Conservation (phyloP, 441 rosid species). For the Eutrema salsugineum region DNA sequence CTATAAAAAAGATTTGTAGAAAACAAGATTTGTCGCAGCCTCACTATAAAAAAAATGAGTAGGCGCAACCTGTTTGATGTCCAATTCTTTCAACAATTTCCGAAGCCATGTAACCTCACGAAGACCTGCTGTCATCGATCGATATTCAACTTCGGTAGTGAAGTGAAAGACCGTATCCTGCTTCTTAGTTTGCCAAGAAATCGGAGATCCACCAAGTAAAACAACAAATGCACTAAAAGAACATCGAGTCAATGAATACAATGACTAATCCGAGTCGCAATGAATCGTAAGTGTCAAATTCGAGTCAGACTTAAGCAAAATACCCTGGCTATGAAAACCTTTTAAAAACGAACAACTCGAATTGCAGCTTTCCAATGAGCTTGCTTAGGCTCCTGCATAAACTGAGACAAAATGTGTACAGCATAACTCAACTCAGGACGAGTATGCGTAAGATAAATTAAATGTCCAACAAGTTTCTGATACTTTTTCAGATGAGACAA, state of each 20-base stretch:
- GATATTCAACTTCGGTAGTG: background rate
- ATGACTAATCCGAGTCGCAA: background rate
- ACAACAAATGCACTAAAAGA: background rate
- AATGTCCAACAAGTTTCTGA: background rate
- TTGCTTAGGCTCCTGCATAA: background rate
- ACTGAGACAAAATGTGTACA: background rate
- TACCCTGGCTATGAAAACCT: background rate
- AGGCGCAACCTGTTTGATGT: background rate
- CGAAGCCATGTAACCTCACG: background rate
- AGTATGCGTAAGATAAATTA: background rate
- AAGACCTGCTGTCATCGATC: background rate
- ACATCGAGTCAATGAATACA: background rate
- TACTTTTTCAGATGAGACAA: rapidly evolving
- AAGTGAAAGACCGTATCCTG: background rate
- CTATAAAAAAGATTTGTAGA: background rate
- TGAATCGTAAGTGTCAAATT: background rate
- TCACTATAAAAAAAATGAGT: background rate
- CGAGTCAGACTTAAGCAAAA: rapidly evolving
- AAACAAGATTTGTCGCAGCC: background rate
- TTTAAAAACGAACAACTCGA: background rate
- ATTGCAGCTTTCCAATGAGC: background rate
- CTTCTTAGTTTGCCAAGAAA: background rate
- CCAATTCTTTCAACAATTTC: background rate
- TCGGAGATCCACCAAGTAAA: background rate
- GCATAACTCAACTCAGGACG: background rate